Evolutionary conservation across 73 alveolate genomes (phyloP).

Genomic region (Paramecium bursaria): DNA sequence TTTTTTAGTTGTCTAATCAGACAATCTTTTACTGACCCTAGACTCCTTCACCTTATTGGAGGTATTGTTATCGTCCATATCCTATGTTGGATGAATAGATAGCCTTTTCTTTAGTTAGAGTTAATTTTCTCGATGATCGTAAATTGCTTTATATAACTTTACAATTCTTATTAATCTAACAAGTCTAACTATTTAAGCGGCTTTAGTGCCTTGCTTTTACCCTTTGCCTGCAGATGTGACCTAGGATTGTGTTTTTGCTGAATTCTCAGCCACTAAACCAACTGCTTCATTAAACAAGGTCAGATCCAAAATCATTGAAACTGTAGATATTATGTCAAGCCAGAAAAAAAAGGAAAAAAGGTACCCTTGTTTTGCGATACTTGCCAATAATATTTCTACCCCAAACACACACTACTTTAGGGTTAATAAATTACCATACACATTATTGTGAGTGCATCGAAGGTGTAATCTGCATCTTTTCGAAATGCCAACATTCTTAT

Average conservation of each 20-base stretch:
- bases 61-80: not conserved
- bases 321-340: slow-evolving; percentile 82
- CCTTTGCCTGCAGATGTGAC: slow-evolving; percentile 22
- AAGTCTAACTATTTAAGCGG: slow-evolving; percentile 81
- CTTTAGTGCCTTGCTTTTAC: slow-evolving; percentile 59
- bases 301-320: slow-evolving; percentile 77
- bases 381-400: slow-evolving; percentile 76
- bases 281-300: slow-evolving; percentile 70
- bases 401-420: slow-evolving; percentile 65
- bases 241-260: slow-evolving; percentile 35
- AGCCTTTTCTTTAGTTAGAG: not conserved
- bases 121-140: slow-evolving; percentile 49
- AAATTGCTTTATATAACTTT: slow-evolving; percentile 82
- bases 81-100: not conserved
- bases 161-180: slow-evolving; percentile 84
- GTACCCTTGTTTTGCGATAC: slow-evolving; percentile 69
- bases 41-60: slow-evolving; percentile 61
- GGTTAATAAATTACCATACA: slow-evolving; percentile 62
- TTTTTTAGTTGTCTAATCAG: slow-evolving; percentile 75
- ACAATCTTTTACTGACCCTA: slow-evolving; percentile 73
- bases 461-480: slow-evolving; percentile 77
- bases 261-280: slow-evolving; percentile 72
- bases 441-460: slow-evolving; percentile 70
- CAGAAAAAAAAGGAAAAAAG: slow-evolving; percentile 76
- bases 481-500: slow-evolving; percentile 74